Evolutionary conservation across 2,329 filamentous ascomycete species (phyloP), one percentile per base, ranked within the genome.

Genomic region (Epichloe scottii): DNA sequence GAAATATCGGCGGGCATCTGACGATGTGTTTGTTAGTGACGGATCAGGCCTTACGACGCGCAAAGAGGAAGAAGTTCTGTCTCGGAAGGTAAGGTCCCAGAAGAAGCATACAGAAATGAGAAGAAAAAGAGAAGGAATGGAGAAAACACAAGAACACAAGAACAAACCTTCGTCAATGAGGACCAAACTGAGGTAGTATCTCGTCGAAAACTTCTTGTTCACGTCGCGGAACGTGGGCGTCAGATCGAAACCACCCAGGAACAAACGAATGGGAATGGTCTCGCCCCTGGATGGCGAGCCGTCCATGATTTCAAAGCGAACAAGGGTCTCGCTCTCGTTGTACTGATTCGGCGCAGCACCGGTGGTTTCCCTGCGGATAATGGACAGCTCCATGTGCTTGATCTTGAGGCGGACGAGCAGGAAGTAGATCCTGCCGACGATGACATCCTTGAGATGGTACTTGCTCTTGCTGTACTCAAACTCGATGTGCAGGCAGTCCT

Each of bases 401-500:
- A 98, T 98, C 82, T 98, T 98, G 67, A 98, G 76, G 62, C 93
- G 83, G 55, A 98, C 93, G 46, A 98, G 79, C 59, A 98, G 73
- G 72, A 98, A 98, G 74, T 98, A 98, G 75, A 98, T 98, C 59
- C 94, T 81, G 53, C 93, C 93, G 51, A 98, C 93, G 59, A 98
- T 98, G 57, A 98, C 93, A 68, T 98, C 93, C 72, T 98, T 98
- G 53, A 98, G 80, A 63, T 98, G 93, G 71, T 98, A 98, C 72
- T 97, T 97, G 68, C 85, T 93, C 77, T 98, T 98, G 70, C 87
- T 95, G 74, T 98, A 98, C 71, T 98, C 93, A 62, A 98, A 98
- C 70, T 98, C 93, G 59, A 98, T 98, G 71, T 98, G 93, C 60
- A 98, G 75, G 68, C 93, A 98, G 73, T 98, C 94, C 72, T 98